Conservation (phyloP, 108 stramenopile species). For the Cyclotella choctawhatcheeana region DNA sequence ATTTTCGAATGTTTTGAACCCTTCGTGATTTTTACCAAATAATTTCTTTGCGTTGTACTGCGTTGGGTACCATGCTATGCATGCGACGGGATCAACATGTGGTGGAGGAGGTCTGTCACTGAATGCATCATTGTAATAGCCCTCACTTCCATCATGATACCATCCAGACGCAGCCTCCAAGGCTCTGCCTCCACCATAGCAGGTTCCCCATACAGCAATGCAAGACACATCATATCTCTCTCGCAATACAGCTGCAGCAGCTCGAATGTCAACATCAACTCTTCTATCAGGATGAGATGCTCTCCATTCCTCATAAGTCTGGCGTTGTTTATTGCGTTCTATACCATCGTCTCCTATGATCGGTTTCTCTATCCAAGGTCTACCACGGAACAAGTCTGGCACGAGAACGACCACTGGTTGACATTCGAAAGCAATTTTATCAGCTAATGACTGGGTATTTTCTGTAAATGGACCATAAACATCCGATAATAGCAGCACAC, state of each 20-base stretch:
- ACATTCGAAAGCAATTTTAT: constrained; percentile 92
- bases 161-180: constrained; percentile 80
- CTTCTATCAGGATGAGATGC: constrained; percentile 69
- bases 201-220: constrained; percentile 84
- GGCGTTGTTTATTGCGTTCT: constrained; percentile 48
- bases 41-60: constrained; percentile 69
- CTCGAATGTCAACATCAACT: constrained; percentile 85
- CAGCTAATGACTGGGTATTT: constrained; percentile 74
- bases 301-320: constrained; percentile 83
- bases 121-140: constrained; percentile 64
- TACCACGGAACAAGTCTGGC: constrained; percentile 83
- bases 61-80: constrained; percentile 88
- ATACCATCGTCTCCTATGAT: constrained; percentile 25
- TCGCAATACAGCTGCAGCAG: constrained; percentile 75
- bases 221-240: constrained; percentile 79
- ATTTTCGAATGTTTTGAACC: constrained; percentile 49
- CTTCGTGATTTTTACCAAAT: constrained; percentile 63
- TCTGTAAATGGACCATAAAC: constrained; percentile 80
- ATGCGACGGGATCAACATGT: constrained; percentile 73
- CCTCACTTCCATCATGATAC: constrained; percentile 49
- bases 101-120: constrained; percentile 62
- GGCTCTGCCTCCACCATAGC: constrained; percentile 85
- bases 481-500: constrained; percentile 81
- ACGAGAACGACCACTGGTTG: constrained; percentile 88
- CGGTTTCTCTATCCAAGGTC: constrained; percentile 68